Evolutionary conservation across 352 stramenopile genomes (phyloP).

Genomic region (Aphanomyces astaci): DNA sequence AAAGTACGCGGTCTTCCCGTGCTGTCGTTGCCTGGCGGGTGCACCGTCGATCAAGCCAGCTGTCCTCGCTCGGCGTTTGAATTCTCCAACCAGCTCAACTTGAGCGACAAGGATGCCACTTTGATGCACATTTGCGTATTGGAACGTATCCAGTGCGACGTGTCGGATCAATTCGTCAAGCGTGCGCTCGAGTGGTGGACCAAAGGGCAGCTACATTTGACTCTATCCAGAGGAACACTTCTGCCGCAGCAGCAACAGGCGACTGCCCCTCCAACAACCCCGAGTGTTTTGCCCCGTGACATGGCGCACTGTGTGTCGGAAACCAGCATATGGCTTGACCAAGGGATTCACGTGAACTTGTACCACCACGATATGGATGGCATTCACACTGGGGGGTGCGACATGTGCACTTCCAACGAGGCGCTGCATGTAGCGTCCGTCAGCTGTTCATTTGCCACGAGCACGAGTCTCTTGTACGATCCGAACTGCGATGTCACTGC

Average conservation of each 20-base stretch:
- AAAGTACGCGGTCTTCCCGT: neutral
- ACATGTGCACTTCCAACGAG: neutral
- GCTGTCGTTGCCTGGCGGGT: neutral
- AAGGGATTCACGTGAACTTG: slow-evolving; percentile 27
- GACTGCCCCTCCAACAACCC: neutral
- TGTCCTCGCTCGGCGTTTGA: slow-evolving; percentile 7
- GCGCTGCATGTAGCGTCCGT: neutral
- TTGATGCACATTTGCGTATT: neutral
- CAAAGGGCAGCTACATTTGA: neutral
- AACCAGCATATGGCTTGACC: neutral
- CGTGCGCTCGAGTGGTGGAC: neutral
- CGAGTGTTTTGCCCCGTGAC: neutral
- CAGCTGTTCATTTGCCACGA: neutral
- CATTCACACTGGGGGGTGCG: neutral
- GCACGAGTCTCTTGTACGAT: neutral
- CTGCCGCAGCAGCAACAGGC: too few species aligned
- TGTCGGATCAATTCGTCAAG: neutral
- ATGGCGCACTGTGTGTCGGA: neutral
- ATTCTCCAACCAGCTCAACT: slow-evolving; percentile 6
- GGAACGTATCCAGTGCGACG: neutral
- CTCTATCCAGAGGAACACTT: neutral
- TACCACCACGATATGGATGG: slow-evolving; percentile 32
- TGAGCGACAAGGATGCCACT: neutral
- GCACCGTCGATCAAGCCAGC: neutral
- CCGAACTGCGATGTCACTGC: neutral